Evolutionary conservation across 129 eudicot species (phyloP).

Genomic region (Saposhnikovia divaricata): DNA sequence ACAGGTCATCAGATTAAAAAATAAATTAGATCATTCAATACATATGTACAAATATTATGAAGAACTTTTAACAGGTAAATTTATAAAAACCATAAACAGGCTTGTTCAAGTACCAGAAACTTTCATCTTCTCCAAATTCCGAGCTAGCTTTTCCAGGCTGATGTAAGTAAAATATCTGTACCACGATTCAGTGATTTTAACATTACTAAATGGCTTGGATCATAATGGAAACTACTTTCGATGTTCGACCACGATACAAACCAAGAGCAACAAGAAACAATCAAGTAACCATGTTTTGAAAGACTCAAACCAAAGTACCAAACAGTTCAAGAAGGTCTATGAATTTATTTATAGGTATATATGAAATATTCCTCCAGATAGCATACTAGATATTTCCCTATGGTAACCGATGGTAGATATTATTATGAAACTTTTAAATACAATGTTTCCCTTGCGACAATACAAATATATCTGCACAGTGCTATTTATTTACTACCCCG

Average conservation of each 20-base stretch:
- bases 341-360: neutral
- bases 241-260: neutral
- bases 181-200: neutral
- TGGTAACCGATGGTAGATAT: neutral
- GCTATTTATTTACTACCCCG: neutral
- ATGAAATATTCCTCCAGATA: neutral
- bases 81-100: neutral
- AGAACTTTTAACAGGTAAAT: neutral
- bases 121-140: constrained; percentile 39
- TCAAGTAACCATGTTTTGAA: neutral
- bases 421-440: neutral
- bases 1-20: constrained; percentile 1
- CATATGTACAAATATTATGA: neutral
- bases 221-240: neutral
- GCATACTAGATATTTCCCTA: neutral
- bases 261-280: neutral
- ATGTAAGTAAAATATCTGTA: constrained; percentile 80
- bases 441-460: neutral
- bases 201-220: neutral
- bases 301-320: neutral
- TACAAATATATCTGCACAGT: neutral
- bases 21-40: neutral
- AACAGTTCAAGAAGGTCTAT: neutral
- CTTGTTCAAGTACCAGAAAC: constrained; percentile 29
- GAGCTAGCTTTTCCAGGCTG: constrained; percentile 59